phyloP scores from a whole-genome alignment of 2,329 filamentous ascomycete genomes.

The Corinectria fuckeliana region DNA sequence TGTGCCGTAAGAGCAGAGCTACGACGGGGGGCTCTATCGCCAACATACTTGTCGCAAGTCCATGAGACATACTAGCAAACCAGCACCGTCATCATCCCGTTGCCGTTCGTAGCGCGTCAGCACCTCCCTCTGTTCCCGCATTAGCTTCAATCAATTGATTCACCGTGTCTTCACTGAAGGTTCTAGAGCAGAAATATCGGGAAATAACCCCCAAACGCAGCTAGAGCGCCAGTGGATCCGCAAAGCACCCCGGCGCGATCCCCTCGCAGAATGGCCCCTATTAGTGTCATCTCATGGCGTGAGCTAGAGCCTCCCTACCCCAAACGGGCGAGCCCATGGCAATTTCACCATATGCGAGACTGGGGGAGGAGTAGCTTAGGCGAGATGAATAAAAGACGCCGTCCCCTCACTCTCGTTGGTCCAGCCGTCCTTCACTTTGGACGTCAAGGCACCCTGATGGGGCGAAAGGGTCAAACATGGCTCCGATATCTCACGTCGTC shows the following conservation, averaged over 20 bases:
- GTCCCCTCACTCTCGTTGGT: background rate
- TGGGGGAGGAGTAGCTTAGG: background rate
- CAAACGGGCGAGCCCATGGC: background rate
- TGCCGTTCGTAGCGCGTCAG: background rate
- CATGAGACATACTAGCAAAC: background rate
- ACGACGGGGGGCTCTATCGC: background rate
- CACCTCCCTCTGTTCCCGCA: background rate
- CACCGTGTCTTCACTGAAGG: background rate
- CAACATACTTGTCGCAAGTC: background rate
- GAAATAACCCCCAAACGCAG: background rate
- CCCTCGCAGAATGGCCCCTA: background rate
- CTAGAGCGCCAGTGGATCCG: background rate
- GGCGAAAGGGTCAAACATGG: slow-evolving; percentile 31
- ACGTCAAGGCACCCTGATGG: slow-evolving; percentile 23
- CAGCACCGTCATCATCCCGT: background rate
- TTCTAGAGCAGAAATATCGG: background rate
- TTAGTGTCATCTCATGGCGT: slow-evolving; percentile 1
- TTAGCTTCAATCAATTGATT: too few species aligned
- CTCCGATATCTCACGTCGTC: slow-evolving; percentile 34
- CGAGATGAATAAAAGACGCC: slow-evolving; percentile 7
- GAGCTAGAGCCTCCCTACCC: background rate
- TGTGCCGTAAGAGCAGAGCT: background rate
- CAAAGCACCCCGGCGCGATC: background rate
- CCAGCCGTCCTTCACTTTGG: background rate
- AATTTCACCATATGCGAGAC: too few species aligned